These are phyloP conservation scores for Tolypocladium inflatum DNA, from an alignment of 2,329 filamentous ascomycete species.

Conservation along the genomic window DNA sequence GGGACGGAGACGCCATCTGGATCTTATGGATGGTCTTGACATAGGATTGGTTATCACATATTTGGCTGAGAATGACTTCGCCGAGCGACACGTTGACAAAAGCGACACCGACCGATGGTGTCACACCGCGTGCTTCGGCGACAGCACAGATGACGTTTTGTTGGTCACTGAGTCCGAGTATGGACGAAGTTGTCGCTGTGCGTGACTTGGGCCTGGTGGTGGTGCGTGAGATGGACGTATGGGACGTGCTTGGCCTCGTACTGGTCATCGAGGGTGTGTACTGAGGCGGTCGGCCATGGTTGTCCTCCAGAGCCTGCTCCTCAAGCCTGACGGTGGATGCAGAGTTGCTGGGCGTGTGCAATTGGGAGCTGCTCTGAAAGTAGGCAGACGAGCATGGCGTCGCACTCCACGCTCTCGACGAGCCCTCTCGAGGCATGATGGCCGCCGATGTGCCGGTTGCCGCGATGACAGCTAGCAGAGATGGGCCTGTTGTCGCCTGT, in stretches of 20 bases:
- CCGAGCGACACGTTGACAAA: constrained; percentile 82
- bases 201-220: constrained; percentile 29
- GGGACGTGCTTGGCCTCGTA: constrained; percentile 9
- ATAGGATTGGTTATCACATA: constrained; percentile 89
- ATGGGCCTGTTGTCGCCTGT: neutral
- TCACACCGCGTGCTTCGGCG: constrained; percentile 77
- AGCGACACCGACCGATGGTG: constrained; percentile 74
- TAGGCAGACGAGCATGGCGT: constrained; percentile 12
- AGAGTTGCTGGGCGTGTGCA: neutral
- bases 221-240: constrained; percentile 10
- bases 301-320: neutral
- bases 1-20: constrained; percentile 66
- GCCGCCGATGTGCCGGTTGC: neutral
- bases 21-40: constrained; percentile 82
- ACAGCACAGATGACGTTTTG: constrained; percentile 82
- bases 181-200: constrained; percentile 22
- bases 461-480: too few relatives aligned
- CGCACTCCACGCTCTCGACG: constrained; percentile 2
- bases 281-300: neutral
- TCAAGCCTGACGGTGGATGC: neutral
- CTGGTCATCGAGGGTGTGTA: constrained; percentile 9
- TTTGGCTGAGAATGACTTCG: constrained; percentile 79
- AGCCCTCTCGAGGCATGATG: neutral
- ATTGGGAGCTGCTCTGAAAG: constrained; percentile 8
- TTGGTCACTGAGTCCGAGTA: constrained; percentile 36